A percentile compares a stretch with the other conserved stretches of the same genome.
Conservation (phyloP, 106 monocot species). For the Allium cepa region DNA sequence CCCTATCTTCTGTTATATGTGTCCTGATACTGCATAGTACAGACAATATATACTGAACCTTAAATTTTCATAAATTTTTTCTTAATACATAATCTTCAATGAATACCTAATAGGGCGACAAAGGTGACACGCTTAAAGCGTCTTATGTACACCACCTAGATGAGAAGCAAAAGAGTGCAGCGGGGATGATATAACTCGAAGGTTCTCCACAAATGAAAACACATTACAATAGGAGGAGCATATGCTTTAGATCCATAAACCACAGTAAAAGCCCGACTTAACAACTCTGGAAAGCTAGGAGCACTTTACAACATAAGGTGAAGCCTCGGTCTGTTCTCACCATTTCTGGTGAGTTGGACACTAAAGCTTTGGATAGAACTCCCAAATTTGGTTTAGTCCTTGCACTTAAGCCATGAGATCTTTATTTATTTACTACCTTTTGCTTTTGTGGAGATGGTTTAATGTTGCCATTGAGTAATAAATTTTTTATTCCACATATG, state of each 20-base stretch:
- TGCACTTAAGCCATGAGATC: constrained; percentile 67
- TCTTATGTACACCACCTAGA: constrained; percentile 69
- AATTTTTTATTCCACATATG: too few species aligned
- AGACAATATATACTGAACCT: too few species aligned
- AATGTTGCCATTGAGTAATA: too few species aligned
- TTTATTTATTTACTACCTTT: background rate
- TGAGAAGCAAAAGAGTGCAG: constrained; percentile 50
- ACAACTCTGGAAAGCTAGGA: constrained; percentile 83
- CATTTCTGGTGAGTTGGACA: constrained; percentile 81
- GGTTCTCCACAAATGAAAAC: constrained; percentile 87
- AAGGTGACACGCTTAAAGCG: constrained; percentile 71
- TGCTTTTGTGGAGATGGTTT: too few species aligned
- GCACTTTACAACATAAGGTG: constrained; percentile 78
- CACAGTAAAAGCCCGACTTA: constrained; percentile 65
- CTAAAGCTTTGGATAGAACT: constrained; percentile 72
- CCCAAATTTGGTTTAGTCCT: constrained; percentile 86
- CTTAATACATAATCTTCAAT: background rate
- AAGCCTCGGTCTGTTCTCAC: constrained; percentile 73
- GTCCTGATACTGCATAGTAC: too few species aligned
- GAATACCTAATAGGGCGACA: constrained; percentile 41
- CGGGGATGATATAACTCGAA: constrained; percentile 64
- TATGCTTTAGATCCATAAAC: constrained; percentile 63
- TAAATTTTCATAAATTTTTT: background rate
- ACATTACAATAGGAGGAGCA: constrained; percentile 50
- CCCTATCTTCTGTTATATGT: too few species aligned